Evolutionary conservation across 768 basidiomycete genomes (phyloP).

Genomic region (Pulveroboletus ravenelii): DNA sequence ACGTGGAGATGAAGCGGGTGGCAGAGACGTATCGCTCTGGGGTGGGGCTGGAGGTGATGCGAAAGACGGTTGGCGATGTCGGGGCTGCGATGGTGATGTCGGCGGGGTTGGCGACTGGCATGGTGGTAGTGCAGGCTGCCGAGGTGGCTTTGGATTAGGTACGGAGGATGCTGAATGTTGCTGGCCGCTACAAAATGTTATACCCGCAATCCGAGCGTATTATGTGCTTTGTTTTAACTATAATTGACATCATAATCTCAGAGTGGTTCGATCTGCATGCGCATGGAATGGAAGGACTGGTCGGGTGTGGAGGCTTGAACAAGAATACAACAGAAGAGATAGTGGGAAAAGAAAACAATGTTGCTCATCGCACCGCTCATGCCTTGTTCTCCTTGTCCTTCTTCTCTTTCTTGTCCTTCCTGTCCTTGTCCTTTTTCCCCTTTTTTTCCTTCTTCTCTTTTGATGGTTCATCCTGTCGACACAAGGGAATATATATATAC

Average conservation of each 20-base stretch:
- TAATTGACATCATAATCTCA: neutral
- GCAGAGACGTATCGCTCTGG: slow-evolving; percentile 38
- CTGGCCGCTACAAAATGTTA: neutral
- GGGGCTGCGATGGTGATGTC: slow-evolving; percentile 69
- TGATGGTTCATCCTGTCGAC: slow-evolving; percentile 29
- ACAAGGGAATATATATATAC: neutral
- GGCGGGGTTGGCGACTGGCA: slow-evolving; percentile 45
- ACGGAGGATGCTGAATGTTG: neutral
- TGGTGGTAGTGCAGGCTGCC: slow-evolving; percentile 58
- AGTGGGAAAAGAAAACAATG: neutral
- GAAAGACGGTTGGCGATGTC: slow-evolving; percentile 83
- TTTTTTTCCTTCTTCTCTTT: slow-evolving; percentile 30
- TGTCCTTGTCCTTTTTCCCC: slow-evolving; percentile 33
- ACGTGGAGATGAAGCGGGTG: slow-evolving; percentile 61
- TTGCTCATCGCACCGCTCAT: slow-evolving; percentile 14
- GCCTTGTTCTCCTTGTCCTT: slow-evolving; percentile 49
- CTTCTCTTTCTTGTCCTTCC: slow-evolving; percentile 36
- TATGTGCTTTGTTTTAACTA: too few species aligned
- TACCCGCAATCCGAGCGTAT: too few species aligned
- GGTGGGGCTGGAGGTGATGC: slow-evolving; percentile 34
- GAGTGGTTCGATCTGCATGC: neutral
- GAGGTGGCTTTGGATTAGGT: neutral
- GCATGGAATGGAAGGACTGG: neutral
- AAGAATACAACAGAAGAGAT: neutral
- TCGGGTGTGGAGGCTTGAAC: neutral